phyloP scores from a whole-genome alignment of 371 early-diverging fungal species.

The Gilbertella persicaria region DNA sequence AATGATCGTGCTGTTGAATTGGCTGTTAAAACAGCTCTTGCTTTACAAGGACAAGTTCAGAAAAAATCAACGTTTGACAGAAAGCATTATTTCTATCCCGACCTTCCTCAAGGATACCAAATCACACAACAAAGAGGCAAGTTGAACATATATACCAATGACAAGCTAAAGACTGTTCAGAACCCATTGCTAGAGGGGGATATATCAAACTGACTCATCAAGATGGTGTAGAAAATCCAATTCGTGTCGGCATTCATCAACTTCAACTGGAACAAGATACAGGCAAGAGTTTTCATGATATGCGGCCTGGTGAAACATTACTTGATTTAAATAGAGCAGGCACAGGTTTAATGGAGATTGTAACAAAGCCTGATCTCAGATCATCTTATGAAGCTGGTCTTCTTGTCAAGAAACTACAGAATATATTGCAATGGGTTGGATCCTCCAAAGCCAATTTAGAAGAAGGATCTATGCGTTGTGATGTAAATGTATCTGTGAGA shows the following conservation, averaged over 20 bases:
- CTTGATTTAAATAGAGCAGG: slow-evolving; percentile 91
- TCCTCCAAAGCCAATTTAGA: slow-evolving; percentile 85
- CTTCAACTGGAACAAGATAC: slow-evolving; percentile 93
- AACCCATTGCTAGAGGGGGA: slow-evolving; percentile 73
- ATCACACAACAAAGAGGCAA: slow-evolving; percentile 86
- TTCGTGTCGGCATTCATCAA: slow-evolving; percentile 75
- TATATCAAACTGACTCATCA: slow-evolving; percentile 46
- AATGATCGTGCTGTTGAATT: slow-evolving; percentile 73
- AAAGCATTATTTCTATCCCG: slow-evolving; percentile 94
- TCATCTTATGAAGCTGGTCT: slow-evolving; percentile 75
- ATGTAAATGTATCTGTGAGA: slow-evolving; percentile 88
- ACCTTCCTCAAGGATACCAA: slow-evolving; percentile 92
- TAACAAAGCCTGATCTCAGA: slow-evolving; percentile 80
- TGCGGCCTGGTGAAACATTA: slow-evolving; percentile 60
- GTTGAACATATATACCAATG: not conserved
- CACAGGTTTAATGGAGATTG: slow-evolving; percentile 87
- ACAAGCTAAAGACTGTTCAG: slow-evolving; percentile 22
- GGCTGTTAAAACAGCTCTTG: slow-evolving; percentile 76
- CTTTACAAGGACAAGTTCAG: slow-evolving; percentile 70
- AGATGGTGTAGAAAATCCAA: slow-evolving; percentile 55
- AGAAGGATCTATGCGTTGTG: slow-evolving; percentile 90
- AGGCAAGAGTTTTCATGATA: slow-evolving; percentile 79
- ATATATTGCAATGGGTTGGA: slow-evolving; percentile 69
- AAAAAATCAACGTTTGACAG: slow-evolving; percentile 79
- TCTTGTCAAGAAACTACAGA: slow-evolving; percentile 77